Percentiles rank a stretch among this genome's conserved stretches.
phyloP scores from a whole-genome alignment of 2,329 filamentous ascomycete genomes.

The Phyllosticta citriasiana region DNA sequence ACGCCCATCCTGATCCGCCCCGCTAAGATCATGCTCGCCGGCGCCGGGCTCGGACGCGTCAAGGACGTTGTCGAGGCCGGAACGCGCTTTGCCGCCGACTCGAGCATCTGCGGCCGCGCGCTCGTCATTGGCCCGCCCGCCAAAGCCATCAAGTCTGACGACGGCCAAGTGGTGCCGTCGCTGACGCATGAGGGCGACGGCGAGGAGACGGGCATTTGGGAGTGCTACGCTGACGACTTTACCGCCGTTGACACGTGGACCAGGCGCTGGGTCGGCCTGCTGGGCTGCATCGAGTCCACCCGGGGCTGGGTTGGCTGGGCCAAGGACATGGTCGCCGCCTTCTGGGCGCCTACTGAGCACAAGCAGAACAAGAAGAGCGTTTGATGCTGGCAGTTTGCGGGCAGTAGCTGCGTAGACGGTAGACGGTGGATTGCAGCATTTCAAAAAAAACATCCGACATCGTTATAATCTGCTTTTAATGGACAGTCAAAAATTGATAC shows the following conservation, averaged over 20 bases:
- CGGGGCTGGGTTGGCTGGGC: constrained; percentile 47
- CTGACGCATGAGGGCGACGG: constrained; percentile 15
- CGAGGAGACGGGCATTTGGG: constrained; percentile 44
- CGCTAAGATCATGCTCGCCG: constrained; percentile 46
- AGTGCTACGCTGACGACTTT: constrained; percentile 51
- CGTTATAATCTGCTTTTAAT: too few species aligned
- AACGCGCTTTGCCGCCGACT: constrained; percentile 52
- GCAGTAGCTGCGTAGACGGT: too few species aligned
- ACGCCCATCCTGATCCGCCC: constrained; percentile 45
- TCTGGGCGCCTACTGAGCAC: background rate
- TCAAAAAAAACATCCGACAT: too few species aligned
- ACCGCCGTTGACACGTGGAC: constrained; percentile 47
- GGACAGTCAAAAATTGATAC: too few species aligned
- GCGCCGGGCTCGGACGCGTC: constrained; percentile 42
- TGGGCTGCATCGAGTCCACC: constrained; percentile 42
- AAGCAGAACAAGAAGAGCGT: background rate
- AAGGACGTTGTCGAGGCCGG: constrained; percentile 55
- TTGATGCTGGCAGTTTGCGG: background rate
- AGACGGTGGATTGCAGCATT: background rate
- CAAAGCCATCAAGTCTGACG: constrained; percentile 34
- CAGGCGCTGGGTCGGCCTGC: constrained; percentile 41
- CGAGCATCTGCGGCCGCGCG: constrained; percentile 45
- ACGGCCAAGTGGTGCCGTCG: constrained; percentile 18
- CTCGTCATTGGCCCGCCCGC: constrained; percentile 50
- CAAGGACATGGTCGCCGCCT: constrained; percentile 24